phyloP scores from a whole-genome alignment of 768 basidiomycete species.

The Russula foetens region DNA sequence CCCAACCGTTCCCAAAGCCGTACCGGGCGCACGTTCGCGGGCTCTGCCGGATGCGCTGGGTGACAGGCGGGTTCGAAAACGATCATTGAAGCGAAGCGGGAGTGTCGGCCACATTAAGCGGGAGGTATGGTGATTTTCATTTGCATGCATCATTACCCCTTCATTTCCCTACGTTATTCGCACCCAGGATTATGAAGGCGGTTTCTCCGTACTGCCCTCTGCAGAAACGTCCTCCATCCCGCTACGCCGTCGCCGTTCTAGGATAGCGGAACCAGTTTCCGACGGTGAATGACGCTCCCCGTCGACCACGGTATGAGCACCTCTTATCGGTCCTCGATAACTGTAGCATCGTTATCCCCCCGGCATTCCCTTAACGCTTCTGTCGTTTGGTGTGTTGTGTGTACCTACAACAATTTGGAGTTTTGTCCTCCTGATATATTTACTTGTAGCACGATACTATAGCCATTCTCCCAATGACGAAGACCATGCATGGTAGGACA shows the following conservation, averaged over 20 bases:
- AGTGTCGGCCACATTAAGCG: conserved; percentile 6
- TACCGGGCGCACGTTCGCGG: not conserved
- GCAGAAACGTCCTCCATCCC: conserved; percentile 1
- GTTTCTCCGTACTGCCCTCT: not conserved
- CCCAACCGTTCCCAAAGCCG: not conserved
- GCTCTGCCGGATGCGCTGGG: not conserved
- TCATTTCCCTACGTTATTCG: not conserved
- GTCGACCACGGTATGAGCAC: not conserved
- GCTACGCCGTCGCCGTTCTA: conserved; percentile 16
- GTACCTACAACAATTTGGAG: not conserved
- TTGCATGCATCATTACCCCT: not conserved
- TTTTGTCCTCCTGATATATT: not conserved
- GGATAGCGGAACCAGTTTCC: conserved; percentile 7
- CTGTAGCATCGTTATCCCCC: not conserved
- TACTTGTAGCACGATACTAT: not conserved
- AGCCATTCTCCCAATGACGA: not conserved
- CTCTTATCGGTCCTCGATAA: not conserved
- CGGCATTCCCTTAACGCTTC: conserved; percentile 26
- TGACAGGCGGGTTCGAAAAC: conserved; percentile 11
- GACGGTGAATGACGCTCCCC: conserved; percentile 7
- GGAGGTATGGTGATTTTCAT: not conserved
- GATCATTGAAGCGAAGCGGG: conserved; percentile 18
- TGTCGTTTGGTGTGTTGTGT: conserved; percentile 28
- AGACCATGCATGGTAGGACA: not conserved
- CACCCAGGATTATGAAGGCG: conserved; percentile 12